Conservation (phyloP, 2,329 filamentous ascomycete species). For the Pleomassaria siparia region DNA sequence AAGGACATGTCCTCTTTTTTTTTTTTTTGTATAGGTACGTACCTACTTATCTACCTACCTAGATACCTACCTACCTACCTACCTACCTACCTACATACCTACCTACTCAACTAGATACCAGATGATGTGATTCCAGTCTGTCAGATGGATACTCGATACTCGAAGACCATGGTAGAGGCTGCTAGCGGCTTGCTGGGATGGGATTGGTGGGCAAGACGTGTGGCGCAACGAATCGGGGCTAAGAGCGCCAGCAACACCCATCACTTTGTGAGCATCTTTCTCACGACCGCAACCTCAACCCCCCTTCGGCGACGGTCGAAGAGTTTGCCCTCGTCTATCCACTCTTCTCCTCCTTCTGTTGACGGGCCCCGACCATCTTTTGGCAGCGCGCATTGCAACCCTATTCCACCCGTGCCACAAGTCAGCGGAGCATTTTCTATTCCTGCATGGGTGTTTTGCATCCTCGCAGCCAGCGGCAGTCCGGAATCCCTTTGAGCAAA, state of each 20-base stretch:
- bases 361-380: not conserved
- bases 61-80: too few relatives aligned
- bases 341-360: not conserved
- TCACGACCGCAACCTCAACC: slow-evolving; percentile 2
- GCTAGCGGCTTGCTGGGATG: not conserved
- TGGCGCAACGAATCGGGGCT: not conserved
- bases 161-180: too few relatives aligned
- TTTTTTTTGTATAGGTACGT: too few relatives aligned
- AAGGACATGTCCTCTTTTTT: too few relatives aligned
- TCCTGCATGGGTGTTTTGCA: slow-evolving; percentile 26
- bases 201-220: not conserved
- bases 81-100: too few relatives aligned
- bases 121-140: too few relatives aligned
- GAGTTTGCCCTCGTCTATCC: not conserved
- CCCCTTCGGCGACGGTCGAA: slow-evolving; percentile 2
- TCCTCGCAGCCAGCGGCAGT: slow-evolving; percentile 10
- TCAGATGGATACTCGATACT: too few relatives aligned
- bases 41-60: too few relatives aligned
- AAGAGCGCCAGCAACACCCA: slow-evolving; percentile 1
- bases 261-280: slow-evolving; percentile 4
- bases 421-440: slow-evolving; percentile 28
- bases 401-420: slow-evolving; percentile 18
- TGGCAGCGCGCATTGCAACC: slow-evolving; percentile 5
- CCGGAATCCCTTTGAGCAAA: slow-evolving; percentile 12
- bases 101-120: too few relatives aligned